Percentiles rank a stretch among this genome's conserved stretches.
These are phyloP conservation scores for Xerocomellus intermedius DNA, from an alignment of 768 basidiomycete species.

Conservation along the genomic window DNA sequence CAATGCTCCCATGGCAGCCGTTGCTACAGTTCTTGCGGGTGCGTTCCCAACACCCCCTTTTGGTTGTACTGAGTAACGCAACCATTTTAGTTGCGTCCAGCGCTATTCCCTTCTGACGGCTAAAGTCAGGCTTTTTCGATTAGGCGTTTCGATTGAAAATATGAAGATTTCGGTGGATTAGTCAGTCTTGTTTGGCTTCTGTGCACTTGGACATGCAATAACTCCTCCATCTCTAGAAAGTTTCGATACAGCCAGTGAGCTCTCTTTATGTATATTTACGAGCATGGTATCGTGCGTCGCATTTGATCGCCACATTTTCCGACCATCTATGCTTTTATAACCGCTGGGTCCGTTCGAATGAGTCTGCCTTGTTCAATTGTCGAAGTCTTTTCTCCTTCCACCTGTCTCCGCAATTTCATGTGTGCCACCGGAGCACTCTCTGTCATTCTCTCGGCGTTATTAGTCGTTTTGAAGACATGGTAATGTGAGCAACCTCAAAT, in stretches of 20 bases:
- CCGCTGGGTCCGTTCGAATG: background rate
- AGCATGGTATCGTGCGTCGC: background rate
- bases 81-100: background rate
- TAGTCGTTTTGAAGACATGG: too few species aligned
- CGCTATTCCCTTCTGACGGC: background rate
- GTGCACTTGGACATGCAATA: background rate
- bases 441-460: too few species aligned
- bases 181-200: background rate
- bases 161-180: constrained; percentile 11
- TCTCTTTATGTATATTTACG: background rate
- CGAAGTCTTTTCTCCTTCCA: background rate
- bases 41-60: background rate
- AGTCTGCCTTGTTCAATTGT: constrained; percentile 12
- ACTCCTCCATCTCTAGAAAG: background rate
- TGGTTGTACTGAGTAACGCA: too few species aligned
- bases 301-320: background rate
- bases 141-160: constrained; percentile 6
- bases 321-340: background rate
- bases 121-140: constrained; percentile 3
- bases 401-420: background rate
- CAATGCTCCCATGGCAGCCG: background rate
- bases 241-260: background rate
- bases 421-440: too few species aligned
- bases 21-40: background rate
- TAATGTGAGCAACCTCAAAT: too few species aligned